Evolutionary conservation across 2,329 filamentous ascomycete species (phyloP), one percentile per base, ranked within the genome.

Genomic region (Pyrenophora graminea): DNA sequence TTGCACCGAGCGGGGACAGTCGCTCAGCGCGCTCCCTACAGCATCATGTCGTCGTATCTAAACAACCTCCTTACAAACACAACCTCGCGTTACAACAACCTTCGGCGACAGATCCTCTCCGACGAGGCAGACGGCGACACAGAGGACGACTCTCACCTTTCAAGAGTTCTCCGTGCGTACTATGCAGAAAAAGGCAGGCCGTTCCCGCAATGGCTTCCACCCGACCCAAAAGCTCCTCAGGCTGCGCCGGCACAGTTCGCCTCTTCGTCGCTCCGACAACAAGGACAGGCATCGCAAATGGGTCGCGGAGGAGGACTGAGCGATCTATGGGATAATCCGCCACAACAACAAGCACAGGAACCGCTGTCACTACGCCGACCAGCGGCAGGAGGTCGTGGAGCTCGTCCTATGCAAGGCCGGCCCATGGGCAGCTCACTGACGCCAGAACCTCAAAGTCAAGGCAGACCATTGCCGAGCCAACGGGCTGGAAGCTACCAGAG

Each of bases 81-180:
- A 59, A 84, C 75, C 68, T 78, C 81, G 38, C 79, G 80, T 45
- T 83, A 85, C 73, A 83, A 79, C 70, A 79, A 79, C 39, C 76
- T 85, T 47, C 82, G 82, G 33, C 80, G 76, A 51, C 87, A 87
- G 55, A 85, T 90, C 55, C 85, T 92, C 58, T 84, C 89, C 31
- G 75, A 75, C 70, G 79, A 81, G 68, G 74, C 74, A 49, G 79
- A 81, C 68, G 79, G 79, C 65, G 79, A 81, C 69, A 80, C 78
- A 45, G 78, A 95, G 75, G 92, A 97, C 77, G 91, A 96, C 77
- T 95, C 91, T 2, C 91, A 97, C 78, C 89, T 97, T 67, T 95
- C 90, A 76, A 90, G 94, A 66, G 91, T 96, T 31, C 85, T 99
- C 21, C 89, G 94, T 66, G 88, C 86, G 64, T 96, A 97, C 81